These are phyloP conservation scores for Beauveria rudraprayagi DNA, from an alignment of 2,329 filamentous ascomycete genomes.

Conservation along the genomic window DNA sequence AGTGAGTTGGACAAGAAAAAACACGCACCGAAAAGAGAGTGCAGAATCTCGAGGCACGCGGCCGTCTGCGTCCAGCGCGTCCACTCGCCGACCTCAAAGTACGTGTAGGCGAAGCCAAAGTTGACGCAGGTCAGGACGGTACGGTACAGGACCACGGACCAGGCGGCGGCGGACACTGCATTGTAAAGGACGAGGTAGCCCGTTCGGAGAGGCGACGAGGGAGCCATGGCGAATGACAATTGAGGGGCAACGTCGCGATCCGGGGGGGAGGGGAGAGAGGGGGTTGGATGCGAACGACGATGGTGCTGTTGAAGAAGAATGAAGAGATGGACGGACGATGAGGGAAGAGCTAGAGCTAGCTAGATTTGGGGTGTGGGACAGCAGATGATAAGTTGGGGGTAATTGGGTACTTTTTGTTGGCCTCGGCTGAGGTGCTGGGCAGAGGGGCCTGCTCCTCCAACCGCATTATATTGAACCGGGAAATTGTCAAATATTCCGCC, in stretches of 20 bases:
- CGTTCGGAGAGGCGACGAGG: constrained; percentile 36
- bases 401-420: not conserved
- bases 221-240: constrained; percentile 15
- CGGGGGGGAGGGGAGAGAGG: not conserved
- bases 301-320: not conserved
- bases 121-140: constrained; percentile 48
- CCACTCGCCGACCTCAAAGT: constrained; percentile 55
- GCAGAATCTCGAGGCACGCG: constrained; percentile 74
- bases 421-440: not conserved
- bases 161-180: constrained; percentile 64
- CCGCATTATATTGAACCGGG: too few species aligned
- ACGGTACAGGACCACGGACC: constrained; percentile 67
- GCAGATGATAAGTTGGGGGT: not conserved
- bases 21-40: constrained; percentile 63
- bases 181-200: constrained; percentile 84
- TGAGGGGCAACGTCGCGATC: not conserved
- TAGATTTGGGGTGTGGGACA: not conserved
- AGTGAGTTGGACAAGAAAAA: not conserved
- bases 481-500: too few species aligned
- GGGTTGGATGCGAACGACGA: not conserved
- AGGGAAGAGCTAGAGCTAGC: not conserved
- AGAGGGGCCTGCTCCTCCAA: too few species aligned
- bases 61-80: constrained; percentile 76
- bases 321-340: not conserved
- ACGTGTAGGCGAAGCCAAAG: constrained; percentile 51